Conservation (phyloP, 805 yeast genomes). For the Yarrowia yakushimensis region DNA sequence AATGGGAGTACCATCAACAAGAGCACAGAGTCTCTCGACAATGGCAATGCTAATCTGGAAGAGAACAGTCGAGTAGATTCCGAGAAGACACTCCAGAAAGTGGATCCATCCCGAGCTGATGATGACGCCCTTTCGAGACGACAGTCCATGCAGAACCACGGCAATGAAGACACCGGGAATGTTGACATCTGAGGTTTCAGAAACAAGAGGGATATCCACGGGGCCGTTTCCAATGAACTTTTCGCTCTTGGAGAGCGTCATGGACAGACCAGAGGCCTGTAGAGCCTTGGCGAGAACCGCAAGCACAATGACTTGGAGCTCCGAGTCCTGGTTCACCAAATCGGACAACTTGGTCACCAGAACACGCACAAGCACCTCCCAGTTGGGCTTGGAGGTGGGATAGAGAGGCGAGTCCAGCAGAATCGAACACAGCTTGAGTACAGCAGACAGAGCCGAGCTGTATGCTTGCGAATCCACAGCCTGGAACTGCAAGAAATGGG, state of each 20-base stretch:
- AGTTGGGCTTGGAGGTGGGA: slow-evolving; percentile 9
- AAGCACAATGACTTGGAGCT: slow-evolving; percentile 14
- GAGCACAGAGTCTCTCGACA: slow-evolving; percentile 49
- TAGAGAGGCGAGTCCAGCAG: slow-evolving; percentile 15
- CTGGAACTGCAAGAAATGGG: slow-evolving; percentile 6
- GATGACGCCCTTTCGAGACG: slow-evolving; percentile 9
- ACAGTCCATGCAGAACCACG: slow-evolving; percentile 19
- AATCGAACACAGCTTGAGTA: slow-evolving; percentile 14
- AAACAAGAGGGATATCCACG: slow-evolving; percentile 15
- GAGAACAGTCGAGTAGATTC: slow-evolving; percentile 38
- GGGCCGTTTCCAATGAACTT: slow-evolving; percentile 15
- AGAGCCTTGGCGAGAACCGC: slow-evolving; percentile 19
- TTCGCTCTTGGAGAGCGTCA: slow-evolving; percentile 16
- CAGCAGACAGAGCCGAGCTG: slow-evolving; percentile 17
- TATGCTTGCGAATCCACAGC: not conserved
- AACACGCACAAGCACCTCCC: slow-evolving; percentile 18
- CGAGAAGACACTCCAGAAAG: slow-evolving; percentile 17
- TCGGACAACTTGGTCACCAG: slow-evolving; percentile 21
- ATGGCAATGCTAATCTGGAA: slow-evolving; percentile 55
- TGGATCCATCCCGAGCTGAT: slow-evolving; percentile 20
- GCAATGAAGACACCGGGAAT: slow-evolving; percentile 23
- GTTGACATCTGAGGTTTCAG: slow-evolving; percentile 3
- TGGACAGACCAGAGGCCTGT: slow-evolving; percentile 18
- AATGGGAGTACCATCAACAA: slow-evolving; percentile 38
- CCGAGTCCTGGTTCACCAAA: slow-evolving; percentile 8